Evolutionary conservation across 83 land plant species (phyloP).

Genomic region (Isoetes engelmannii): DNA sequence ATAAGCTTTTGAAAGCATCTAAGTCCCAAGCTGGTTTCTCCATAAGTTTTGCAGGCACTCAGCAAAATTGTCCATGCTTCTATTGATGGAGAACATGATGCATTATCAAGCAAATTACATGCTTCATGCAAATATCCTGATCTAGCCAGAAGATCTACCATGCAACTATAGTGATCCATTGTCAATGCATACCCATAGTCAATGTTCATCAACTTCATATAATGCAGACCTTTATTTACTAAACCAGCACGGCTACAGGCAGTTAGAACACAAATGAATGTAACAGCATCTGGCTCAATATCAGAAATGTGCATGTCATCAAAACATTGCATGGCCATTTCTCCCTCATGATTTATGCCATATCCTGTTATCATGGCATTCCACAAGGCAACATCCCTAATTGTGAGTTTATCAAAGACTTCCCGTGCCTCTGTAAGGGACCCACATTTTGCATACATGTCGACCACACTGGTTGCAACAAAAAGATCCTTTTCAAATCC

Average conservation of each 20-base stretch:
- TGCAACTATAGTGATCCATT: conserved; percentile 4
- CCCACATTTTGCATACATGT: too few relatives aligned
- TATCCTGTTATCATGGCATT: conserved; percentile 4
- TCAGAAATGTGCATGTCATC: conserved; percentile 3
- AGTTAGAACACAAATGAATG: conserved; percentile 11
- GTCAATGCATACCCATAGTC: background rate
- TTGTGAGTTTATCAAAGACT: background rate
- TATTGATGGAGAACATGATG: background rate
- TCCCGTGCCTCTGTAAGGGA: conserved; percentile 1
- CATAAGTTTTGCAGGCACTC: conserved; percentile 7
- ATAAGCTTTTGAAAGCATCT: conserved; percentile 7
- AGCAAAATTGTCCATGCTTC: conserved; percentile 4
- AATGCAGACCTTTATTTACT: background rate
- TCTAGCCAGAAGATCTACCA: conserved; percentile 13
- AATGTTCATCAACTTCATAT: background rate
- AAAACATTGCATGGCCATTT: conserved; percentile 9
- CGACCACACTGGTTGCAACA: background rate
- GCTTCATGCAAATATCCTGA: conserved; percentile 3
- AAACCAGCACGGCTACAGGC: conserved; percentile 9
- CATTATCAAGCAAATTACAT: background rate
- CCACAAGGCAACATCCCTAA: background rate
- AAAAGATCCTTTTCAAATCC: conserved; percentile 3
- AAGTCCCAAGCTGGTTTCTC: background rate
- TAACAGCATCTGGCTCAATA: conserved; percentile 1
- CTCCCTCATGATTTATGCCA: conserved; percentile 12